phyloP scores from a whole-genome alignment of 345 rosid species.

The Geranium rotundifolium region DNA sequence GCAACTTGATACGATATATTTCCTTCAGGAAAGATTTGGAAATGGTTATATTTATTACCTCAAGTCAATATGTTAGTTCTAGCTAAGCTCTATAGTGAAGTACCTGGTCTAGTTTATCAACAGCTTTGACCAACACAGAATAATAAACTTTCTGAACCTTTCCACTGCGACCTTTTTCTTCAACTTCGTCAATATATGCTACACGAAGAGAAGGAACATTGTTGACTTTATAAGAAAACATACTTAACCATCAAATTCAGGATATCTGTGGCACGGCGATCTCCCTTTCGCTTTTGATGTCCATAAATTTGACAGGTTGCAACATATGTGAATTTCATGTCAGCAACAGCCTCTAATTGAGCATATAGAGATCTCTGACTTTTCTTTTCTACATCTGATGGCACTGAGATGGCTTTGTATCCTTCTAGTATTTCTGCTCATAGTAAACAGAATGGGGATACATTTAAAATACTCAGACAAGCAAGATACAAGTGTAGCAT shows the following conservation, averaged over 20 bases:
- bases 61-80: neutral
- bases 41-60: neutral
- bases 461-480: no score
- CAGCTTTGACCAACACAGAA: constrained; percentile 85
- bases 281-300: constrained; percentile 85
- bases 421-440: constrained; percentile 85
- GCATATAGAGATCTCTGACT: constrained; percentile 76
- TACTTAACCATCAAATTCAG: constrained; percentile 97
- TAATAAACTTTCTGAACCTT: constrained; percentile 72
- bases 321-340: constrained; percentile 89
- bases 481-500: no score
- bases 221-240: constrained; percentile 18
- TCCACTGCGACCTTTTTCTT: constrained; percentile 48
- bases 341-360: constrained; percentile 86
- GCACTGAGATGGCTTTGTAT: constrained; percentile 71
- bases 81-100: neutral
- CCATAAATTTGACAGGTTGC: constrained; percentile 97
- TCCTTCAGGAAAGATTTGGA: constrained; percentile 13
- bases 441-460: neutral
- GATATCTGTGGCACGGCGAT: constrained; percentile 93
- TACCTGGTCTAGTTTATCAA: constrained; percentile 91
- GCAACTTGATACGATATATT: constrained; percentile 45
- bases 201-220: constrained; percentile 65
- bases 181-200: constrained; percentile 93
- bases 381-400: constrained; percentile 87